A percentile compares a stretch with the other conserved stretches of the same genome.
These are phyloP conservation scores for Miscanthus lutarioriparius DNA, from an alignment of 176 grass and related monocot species.

Conservation along the genomic window DNA sequence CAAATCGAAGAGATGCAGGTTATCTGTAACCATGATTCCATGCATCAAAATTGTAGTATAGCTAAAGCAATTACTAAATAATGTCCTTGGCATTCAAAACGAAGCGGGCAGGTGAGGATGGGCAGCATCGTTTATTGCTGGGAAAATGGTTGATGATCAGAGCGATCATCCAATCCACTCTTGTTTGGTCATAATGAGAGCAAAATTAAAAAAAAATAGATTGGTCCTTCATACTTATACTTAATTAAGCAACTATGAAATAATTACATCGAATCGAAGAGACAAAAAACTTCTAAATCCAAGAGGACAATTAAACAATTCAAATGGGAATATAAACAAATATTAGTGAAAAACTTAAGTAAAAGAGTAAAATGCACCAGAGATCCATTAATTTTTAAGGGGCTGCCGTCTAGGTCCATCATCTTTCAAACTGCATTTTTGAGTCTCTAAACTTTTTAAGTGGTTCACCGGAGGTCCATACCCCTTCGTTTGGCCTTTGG, in stretches of 20 bases:
- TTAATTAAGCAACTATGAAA: not conserved
- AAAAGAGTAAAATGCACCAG: not conserved
- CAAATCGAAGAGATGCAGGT: not conserved
- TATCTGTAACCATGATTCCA: not conserved
- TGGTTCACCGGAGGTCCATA: not conserved
- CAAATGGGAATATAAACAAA: conserved; percentile 28
- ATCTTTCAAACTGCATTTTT: not conserved
- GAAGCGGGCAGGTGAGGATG: not conserved
- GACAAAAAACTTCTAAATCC: not conserved
- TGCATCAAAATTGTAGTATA: not conserved
- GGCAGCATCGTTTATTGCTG: not conserved
- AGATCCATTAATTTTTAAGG: not conserved
- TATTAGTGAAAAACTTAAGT: conserved; percentile 10
- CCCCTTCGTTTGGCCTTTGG: not conserved
- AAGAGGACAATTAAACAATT: conserved; percentile 2
- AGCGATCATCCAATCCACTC: not conserved
- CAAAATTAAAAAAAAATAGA: not conserved
- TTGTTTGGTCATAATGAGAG: not conserved
- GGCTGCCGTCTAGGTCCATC: not conserved
- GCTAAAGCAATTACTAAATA: not conserved
- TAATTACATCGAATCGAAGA: not conserved
- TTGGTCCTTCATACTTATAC: not conserved
- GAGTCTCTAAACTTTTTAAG: not conserved
- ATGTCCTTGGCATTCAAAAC: not conserved
- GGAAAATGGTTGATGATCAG: not conserved